Evolutionary conservation across 1,284 basidiomycete genomes (phyloP).

Genomic region (Microbotryum intermedium): DNA sequence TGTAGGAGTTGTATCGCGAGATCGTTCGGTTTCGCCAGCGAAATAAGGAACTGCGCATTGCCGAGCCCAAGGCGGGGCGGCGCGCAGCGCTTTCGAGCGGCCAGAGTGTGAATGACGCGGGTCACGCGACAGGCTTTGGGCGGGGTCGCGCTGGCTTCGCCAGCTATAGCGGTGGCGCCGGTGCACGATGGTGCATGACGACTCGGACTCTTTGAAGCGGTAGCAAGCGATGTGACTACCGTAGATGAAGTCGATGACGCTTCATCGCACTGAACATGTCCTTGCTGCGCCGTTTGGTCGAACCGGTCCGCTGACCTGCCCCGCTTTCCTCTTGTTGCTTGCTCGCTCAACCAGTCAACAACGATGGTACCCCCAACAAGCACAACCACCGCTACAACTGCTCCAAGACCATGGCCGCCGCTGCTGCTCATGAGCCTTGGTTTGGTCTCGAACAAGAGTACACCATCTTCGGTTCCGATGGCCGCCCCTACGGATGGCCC

Average conservation of each 20-base stretch:
- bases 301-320: background rate
- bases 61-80: too few species aligned
- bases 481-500: conserved; percentile 89
- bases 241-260: too few species aligned
- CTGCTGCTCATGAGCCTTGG: conserved; percentile 75
- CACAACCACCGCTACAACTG: conserved; percentile 70
- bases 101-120: background rate
- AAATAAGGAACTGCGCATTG: too few species aligned
- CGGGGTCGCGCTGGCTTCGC: too few species aligned
- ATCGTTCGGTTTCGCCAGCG: background rate
- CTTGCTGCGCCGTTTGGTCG: background rate
- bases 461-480: conserved; percentile 92
- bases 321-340: background rate
- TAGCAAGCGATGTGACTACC: too few species aligned
- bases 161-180: too few species aligned
- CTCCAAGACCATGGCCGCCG: conserved; percentile 81
- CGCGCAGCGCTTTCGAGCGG: too few species aligned
- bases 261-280: background rate
- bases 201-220: too few species aligned
- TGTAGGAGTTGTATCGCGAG: background rate
- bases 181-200: too few species aligned
- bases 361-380: conserved; percentile 94
- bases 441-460: conserved; percentile 87
- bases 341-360: conserved; percentile 63
- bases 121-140: too few species aligned